Evolutionary conservation across 306 rosid genomes (phyloP).

Genomic region (Hippophae rhamnoides): DNA sequence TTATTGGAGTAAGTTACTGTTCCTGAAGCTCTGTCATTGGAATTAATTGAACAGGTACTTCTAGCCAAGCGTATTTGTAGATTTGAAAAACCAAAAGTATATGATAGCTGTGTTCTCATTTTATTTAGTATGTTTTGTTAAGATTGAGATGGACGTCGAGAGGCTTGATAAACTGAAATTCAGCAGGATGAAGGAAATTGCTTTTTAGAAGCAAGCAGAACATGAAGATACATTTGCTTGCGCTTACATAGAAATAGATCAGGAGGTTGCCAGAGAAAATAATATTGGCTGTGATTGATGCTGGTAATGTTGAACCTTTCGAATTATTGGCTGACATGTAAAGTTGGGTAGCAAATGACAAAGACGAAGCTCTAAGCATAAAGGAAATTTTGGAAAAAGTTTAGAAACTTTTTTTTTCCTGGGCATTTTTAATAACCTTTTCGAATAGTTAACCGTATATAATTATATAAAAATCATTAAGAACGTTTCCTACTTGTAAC

Average conservation of each 20-base stretch:
- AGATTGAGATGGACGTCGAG: slow-evolving; percentile 99
- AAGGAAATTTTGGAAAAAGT: slow-evolving; percentile 96
- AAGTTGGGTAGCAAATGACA: slow-evolving; percentile 72
- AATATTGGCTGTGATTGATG: slow-evolving; percentile 22
- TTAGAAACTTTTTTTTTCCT: slow-evolving; percentile 29
- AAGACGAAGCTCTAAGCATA: slow-evolving; percentile 87
- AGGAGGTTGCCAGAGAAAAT: no score
- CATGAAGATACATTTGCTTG: no score
- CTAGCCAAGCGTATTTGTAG: slow-evolving; percentile 6
- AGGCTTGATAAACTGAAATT: slow-evolving; percentile 94
- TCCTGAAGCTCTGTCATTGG: slow-evolving; percentile 92
- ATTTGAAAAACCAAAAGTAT: slow-evolving; percentile 5
- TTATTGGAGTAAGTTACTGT: slow-evolving; percentile 53
- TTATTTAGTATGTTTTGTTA: slow-evolving; percentile 13
- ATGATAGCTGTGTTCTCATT: slow-evolving; percentile 11
- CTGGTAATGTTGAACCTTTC: slow-evolving; percentile 77
- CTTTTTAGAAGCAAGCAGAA: no score
- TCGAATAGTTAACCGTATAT: no score
- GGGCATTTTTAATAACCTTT: no score
- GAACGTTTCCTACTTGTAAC: no score
- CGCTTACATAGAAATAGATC: no score
- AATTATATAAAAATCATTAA: no score
- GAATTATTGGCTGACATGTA: slow-evolving; percentile 94
- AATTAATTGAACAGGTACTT: slow-evolving; percentile 79
- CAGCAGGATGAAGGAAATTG: slow-evolving; percentile 17